Evolutionary conservation across 2,329 filamentous ascomycete species (phyloP).

Genomic region (Aspergillus ustus): DNA sequence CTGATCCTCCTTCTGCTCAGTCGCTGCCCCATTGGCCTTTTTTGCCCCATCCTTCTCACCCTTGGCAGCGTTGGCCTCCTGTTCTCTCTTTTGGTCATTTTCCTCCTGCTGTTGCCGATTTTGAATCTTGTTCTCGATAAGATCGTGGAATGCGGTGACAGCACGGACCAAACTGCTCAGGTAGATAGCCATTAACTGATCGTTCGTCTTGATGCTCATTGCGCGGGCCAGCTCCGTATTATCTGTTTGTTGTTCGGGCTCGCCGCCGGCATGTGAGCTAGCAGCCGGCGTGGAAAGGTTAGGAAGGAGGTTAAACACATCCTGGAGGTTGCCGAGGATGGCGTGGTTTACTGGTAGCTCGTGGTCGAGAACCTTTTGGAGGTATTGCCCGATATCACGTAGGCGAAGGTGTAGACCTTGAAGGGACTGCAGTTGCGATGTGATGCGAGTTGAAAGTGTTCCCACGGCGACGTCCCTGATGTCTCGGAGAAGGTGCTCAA

Average conservation of each 20-base stretch:
- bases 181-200: constrained; percentile 98
- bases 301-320: constrained; percentile 97
- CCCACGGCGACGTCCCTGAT: constrained; percentile 98
- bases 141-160: constrained; percentile 97
- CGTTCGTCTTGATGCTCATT: constrained; percentile 99
- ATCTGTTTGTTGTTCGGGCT: constrained; percentile 59
- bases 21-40: constrained; percentile 49
- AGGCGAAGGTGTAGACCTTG: constrained; percentile 94
- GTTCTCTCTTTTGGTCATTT: constrained; percentile 80
- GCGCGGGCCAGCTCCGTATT: constrained; percentile 90
- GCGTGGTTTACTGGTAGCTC: constrained; percentile 95
- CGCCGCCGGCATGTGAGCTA: constrained; percentile 59
- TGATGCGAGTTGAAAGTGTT: constrained; percentile 94
- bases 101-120: constrained; percentile 97
- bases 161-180: constrained; percentile 94
- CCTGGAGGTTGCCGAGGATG: constrained; percentile 97
- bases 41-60: constrained; percentile 67
- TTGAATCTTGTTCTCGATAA: constrained; percentile 99
- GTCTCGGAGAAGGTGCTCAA: constrained; percentile 95
- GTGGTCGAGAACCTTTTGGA: constrained; percentile 92
- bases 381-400: constrained; percentile 91
- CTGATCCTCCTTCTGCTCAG: constrained; percentile 62
- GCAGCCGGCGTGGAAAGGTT: constrained; percentile 87
- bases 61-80: constrained; percentile 65
- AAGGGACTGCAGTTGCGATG: constrained; percentile 94